A percentile compares a stretch with the other conserved stretches of the same genome.
These are phyloP conservation scores for Rhypophila decipiens DNA, from an alignment of 495 filamentous ascomycete genomes.

Conservation along the genomic window DNA sequence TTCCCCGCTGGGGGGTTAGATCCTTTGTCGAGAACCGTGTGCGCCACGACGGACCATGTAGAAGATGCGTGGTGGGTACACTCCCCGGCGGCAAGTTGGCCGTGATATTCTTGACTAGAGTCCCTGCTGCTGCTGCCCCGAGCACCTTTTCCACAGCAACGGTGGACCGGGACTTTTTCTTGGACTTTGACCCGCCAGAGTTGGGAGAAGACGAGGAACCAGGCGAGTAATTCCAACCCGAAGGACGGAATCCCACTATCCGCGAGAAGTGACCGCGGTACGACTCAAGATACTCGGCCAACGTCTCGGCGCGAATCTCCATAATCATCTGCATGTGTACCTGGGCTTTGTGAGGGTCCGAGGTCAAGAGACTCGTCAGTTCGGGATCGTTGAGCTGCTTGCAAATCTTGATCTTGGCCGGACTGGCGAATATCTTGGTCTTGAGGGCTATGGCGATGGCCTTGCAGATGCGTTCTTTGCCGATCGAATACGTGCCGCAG, in stretches of 20 bases:
- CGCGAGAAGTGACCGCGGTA: constrained; percentile 62
- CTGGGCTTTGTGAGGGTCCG: constrained; percentile 75
- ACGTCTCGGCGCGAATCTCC: constrained; percentile 81
- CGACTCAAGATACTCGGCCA: constrained; percentile 80
- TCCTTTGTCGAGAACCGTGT: constrained; percentile 57
- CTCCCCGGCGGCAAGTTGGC: constrained; percentile 30
- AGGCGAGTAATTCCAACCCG: constrained; percentile 85
- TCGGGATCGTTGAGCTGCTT: constrained; percentile 78
- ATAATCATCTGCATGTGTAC: constrained; percentile 96
- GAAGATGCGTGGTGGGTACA: constrained; percentile 47
- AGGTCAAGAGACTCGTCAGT: constrained; percentile 67
- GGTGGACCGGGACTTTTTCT: neutral
- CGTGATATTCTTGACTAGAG: constrained; percentile 12
- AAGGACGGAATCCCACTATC: constrained; percentile 86
- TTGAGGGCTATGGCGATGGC: constrained; percentile 82
- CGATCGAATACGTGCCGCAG: constrained; percentile 95
- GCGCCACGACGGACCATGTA: constrained; percentile 69
- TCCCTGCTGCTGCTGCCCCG: neutral
- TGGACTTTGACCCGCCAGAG: no score
- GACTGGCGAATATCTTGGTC: constrained; percentile 84
- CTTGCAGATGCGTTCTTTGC: constrained; percentile 93
- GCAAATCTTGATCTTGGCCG: constrained; percentile 77
- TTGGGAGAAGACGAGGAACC: neutral
- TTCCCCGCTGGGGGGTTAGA: constrained; percentile 71
- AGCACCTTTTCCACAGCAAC: neutral